Conservation (phyloP, 208 protist genomes). For the Trypanosoma boissoni region DNA sequence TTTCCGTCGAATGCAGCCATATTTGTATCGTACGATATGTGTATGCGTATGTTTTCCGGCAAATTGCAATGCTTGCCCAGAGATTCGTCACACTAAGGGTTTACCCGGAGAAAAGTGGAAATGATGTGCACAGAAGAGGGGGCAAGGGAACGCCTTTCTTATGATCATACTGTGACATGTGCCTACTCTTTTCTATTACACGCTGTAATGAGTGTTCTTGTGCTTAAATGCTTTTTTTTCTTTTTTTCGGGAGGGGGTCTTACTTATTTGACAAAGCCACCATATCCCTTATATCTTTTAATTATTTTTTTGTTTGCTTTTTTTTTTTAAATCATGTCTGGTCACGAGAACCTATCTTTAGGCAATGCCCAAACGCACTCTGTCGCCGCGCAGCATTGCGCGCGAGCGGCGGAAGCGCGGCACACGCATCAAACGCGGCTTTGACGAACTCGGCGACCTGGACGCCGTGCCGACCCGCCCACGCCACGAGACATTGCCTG, state of each 20-base stretch:
- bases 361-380: constrained; percentile 11
- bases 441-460: constrained; percentile 64
- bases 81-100: background rate
- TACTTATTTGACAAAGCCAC: background rate
- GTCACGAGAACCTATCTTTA: no score
- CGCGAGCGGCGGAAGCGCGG: constrained; percentile 46
- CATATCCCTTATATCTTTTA: no score
- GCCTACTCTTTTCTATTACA: no score
- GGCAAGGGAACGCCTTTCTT: no score
- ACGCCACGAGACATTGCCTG: no score
- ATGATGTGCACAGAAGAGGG: background rate
- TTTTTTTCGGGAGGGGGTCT: background rate
- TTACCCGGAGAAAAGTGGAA: background rate
- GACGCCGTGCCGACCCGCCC: constrained; percentile 28
- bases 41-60: constrained; percentile 2
- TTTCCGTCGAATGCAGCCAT: constrained; percentile 84
- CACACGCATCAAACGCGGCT: constrained; percentile 64
- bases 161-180: no score
- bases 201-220: no score
- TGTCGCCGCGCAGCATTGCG: background rate
- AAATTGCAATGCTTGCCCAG: background rate
- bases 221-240: background rate
- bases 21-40: constrained; percentile 57
- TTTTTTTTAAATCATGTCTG: no score
- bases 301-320: no score